Evolutionary conservation across 2,329 filamentous ascomycete genomes (phyloP), one percentile per base, ranked within the genome.

Genomic region (Chaetomiaceae sp.): DNA sequence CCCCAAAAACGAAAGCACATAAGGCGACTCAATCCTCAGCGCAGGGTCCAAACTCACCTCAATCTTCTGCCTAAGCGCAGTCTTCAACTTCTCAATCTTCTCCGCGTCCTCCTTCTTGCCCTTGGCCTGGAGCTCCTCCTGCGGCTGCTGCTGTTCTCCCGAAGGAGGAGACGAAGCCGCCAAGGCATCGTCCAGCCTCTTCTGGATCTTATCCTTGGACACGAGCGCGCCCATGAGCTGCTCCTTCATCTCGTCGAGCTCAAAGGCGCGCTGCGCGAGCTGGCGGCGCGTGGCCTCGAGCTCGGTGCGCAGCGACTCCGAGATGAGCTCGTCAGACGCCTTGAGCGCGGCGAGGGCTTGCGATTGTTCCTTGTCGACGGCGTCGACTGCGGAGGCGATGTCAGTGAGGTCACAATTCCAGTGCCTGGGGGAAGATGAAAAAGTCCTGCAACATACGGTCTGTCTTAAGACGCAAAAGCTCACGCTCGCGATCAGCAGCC

Each of bases 151-250:
- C 65, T 67, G 47, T 61, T 63, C 50, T 54, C 62, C 59, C 14
- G 63, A 68, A 47, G 57, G 69, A 27, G 44, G 31, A 33, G 49
- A 25, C 4, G 46, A 37, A 25, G 49, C 23, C 4, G 46, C 44
- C 59, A 61, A 66, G 31, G 68, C 65, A 19, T 75, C 73, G 58
- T 81, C 78, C 33, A 76, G 68, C 54, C 80, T 74, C 65, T 80
- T 79, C 51, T 78, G 75, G 50, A 83, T 71, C 66, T 78, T 78
- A 56, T 85, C 81, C 65, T 84, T 84, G 58, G 78, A 75, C 42
- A 85, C 72, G 17, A 85, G 72, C 40, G 80, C 77, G 37, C 81
- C 75, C 59, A 85, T 75, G 22, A 85, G 74, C 63, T 85, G 81
- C 43, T 75, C 75, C 68, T 82, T 80, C 63, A 81, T 76, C 56